These are phyloP conservation scores for Irpex lacteus DNA, from an alignment of 1,284 basidiomycete genomes.

Conservation along the genomic window DNA sequence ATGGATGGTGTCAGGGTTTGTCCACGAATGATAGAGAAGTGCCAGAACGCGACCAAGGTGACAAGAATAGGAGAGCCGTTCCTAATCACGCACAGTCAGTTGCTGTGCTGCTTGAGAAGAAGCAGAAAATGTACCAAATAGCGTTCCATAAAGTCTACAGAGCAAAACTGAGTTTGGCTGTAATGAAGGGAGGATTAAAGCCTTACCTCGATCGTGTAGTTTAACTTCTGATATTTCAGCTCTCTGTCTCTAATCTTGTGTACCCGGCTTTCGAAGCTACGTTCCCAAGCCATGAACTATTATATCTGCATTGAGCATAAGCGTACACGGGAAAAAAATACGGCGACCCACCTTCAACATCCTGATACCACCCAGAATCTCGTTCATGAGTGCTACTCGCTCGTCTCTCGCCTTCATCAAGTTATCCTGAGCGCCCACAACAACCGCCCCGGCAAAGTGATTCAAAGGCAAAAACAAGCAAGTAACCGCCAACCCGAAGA, in stretches of 20 bases:
- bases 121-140: conserved; percentile 54
- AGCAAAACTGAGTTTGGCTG: background rate
- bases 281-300: conserved; percentile 94
- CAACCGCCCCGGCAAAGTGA: conserved; percentile 82
- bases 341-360: conserved; percentile 74
- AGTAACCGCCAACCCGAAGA: conserved; percentile 82
- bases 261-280: conserved; percentile 80
- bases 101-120: conserved; percentile 1
- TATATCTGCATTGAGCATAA: background rate
- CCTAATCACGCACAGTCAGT: conserved; percentile 36
- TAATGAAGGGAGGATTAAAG: background rate
- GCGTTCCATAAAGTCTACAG: conserved; percentile 67
- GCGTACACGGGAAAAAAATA: background rate
- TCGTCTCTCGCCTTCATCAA: conserved; percentile 92
- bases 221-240: conserved; percentile 79
- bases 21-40: conserved; percentile 72
- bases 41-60: conserved; percentile 80
- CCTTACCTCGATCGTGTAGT: conserved; percentile 79
- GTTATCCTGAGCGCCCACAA: conserved; percentile 82
- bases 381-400: conserved; percentile 90
- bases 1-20: conserved; percentile 77
- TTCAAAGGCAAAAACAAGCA: conserved; percentile 86
- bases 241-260: conserved; percentile 76
- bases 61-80: conserved; percentile 73
- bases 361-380: conserved; percentile 87